Base-by-base conservation (phyloP, 2,329 filamentous ascomycete genomes). In the Diaporthe vaccinii region DNA sequence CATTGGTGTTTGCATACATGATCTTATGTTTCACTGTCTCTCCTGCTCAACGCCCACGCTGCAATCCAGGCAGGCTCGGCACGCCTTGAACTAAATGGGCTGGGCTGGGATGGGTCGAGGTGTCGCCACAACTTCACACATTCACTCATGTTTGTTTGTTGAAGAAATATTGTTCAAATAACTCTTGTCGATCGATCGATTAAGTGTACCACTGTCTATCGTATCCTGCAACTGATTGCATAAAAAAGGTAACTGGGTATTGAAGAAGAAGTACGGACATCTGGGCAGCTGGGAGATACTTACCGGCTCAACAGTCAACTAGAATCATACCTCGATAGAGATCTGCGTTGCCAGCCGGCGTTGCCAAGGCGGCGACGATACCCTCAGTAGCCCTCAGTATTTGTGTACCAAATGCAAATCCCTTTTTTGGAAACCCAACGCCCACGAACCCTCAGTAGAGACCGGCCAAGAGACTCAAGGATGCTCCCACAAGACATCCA, bases 281-380 rank as follows among this genome's bases (percentile, higher is more conserved):
- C 51, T 71, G 49, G 59, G 57, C 28, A 39, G 31, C 25, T 67
- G 72, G 77, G 72, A 20, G n/a, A 22, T 76, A 79, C 78, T 79
- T 79, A 79, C 78, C 77, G 77, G 77, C 77, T 73, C 69, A 65
- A 79, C 74, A 77, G 62, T 73, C 73, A 51, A 77, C 73, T 59
- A 76, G 75, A 76, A 68, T 76, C 34, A 55, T 55, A 41, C 49
- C 61, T 78, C 73, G 62, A 57, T 75, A 55, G 58, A 67, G 57
- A 76, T 75, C 76, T 77, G 76, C 74, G 73, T 77, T 73, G 76
- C 76, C 76, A 78, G 78, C 77, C 73, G 76, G 77, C 68, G 51
- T 61, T 67, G 25, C 53, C 51, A 68, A 69, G 36, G 61, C 49
- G 59, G 59, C 34, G 28, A 59, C 17, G 53, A 46, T 67, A 25